phyloP scores from a whole-genome alignment of 805 yeast species.

The Barnettozyma sp. region DNA sequence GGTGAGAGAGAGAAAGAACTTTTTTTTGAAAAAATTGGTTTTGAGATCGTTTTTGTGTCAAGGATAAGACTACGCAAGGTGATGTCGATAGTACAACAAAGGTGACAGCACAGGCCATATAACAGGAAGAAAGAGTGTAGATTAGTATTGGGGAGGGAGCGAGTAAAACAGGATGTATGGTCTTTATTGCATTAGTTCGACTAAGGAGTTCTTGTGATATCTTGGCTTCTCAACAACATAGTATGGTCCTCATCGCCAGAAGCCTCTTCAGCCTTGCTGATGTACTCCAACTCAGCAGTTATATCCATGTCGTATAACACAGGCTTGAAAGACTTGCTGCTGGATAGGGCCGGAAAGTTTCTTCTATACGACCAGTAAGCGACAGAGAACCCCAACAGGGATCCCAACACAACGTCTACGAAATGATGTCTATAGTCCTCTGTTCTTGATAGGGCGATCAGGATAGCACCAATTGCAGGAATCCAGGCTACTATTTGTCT shows the following conservation, averaged over 20 bases:
- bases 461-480: slow-evolving; percentile 63
- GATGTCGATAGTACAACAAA: no score
- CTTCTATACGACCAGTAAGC: slow-evolving; percentile 41
- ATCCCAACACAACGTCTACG: slow-evolving; percentile 73
- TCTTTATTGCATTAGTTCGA: no score
- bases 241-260: slow-evolving; percentile 15
- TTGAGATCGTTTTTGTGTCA: no score
- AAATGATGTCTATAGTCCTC: slow-evolving; percentile 94
- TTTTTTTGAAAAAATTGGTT: no score
- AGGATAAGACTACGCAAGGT: no score
- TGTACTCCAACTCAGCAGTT: slow-evolving; percentile 21
- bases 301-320: slow-evolving; percentile 35
- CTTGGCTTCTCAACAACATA: slow-evolving; percentile 10
- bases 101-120: no score
- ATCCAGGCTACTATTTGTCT: slow-evolving; percentile 43
- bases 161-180: no score
- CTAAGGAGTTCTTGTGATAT: neutral
- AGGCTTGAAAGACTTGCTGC: slow-evolving; percentile 33
- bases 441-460: slow-evolving; percentile 80
- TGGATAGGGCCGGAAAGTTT: slow-evolving; percentile 33
- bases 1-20: no score
- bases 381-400: slow-evolving; percentile 52
- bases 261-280: slow-evolving; percentile 20
- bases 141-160: no score
- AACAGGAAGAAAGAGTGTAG: no score